Percentiles rank a stretch among this genome's conserved stretches.
These are phyloP conservation scores for Bimuria novae-zelandiae DNA, from an alignment of 2,329 filamentous ascomycete genomes.

Conservation along the genomic window DNA sequence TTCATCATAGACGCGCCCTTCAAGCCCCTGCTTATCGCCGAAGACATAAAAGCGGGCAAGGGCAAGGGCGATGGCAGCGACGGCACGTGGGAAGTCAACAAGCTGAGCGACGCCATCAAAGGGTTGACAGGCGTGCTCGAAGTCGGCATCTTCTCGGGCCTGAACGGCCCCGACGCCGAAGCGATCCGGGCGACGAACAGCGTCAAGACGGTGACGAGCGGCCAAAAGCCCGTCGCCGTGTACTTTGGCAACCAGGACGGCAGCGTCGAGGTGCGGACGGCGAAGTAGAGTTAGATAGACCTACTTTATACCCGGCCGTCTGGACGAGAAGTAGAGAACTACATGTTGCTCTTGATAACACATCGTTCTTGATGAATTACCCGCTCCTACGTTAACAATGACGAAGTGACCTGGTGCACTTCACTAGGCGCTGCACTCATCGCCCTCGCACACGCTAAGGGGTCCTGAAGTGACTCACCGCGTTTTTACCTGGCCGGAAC, in stretches of 20 bases:
- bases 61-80: conserved; percentile 59
- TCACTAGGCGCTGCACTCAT: too few species aligned
- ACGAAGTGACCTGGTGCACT: too few species aligned
- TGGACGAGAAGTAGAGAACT: too few species aligned
- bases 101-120: conserved; percentile 75
- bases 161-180: conserved; percentile 72
- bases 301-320: too few species aligned
- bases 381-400: too few species aligned
- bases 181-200: conserved; percentile 48
- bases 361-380: too few species aligned
- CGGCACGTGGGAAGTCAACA: conserved; percentile 79
- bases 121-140: conserved; percentile 85
- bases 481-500: too few species aligned
- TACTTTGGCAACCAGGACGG: conserved; percentile 88
- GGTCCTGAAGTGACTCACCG: too few species aligned
- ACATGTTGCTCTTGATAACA: too few species aligned
- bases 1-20: conserved; percentile 95
- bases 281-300: conserved; percentile 13
- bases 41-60: conserved; percentile 55
- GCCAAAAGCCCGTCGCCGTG: conserved; percentile 88
- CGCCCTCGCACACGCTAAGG: too few species aligned
- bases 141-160: conserved; percentile 85
- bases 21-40: conserved; percentile 66
- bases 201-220: conserved; percentile 50
- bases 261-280: conserved; percentile 46